phyloP scores from a whole-genome alignment of 2,329 filamentous ascomycete genomes.

The Arachnomyces sp. region DNA sequence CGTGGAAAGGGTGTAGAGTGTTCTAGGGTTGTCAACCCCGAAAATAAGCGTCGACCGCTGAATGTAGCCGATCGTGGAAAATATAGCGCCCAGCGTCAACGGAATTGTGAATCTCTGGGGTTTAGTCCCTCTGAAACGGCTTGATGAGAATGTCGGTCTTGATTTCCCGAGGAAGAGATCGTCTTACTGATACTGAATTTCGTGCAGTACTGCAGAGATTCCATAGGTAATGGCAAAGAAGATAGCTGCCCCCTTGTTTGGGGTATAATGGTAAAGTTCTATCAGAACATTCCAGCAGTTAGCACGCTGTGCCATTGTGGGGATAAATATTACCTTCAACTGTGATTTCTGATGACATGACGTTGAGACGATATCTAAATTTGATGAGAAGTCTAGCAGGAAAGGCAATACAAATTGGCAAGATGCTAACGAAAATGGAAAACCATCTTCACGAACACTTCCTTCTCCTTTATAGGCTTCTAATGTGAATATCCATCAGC shows the following conservation, averaged over 20 bases:
- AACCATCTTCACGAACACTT: no score
- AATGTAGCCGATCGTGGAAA: slow-evolving; percentile 7
- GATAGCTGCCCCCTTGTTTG: slow-evolving; percentile 2
- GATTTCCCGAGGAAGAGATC: not conserved
- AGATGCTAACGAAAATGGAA: no score
- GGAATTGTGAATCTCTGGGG: slow-evolving; percentile 9
- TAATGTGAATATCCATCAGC: no score
- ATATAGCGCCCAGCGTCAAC: slow-evolving; percentile 6
- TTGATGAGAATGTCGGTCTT: not conserved
- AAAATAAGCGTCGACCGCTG: slow-evolving; percentile 3
- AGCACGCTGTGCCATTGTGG: no score
- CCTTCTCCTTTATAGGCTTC: no score
- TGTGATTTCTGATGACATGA: no score
- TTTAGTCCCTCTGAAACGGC: not conserved
- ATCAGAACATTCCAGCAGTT: no score
- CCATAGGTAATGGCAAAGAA: slow-evolving; percentile 1
- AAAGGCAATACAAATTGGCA: no score
- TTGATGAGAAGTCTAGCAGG: no score
- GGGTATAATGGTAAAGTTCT: slow-evolving; percentile 3
- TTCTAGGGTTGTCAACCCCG: slow-evolving; percentile 1
- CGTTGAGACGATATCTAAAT: no score
- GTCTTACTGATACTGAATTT: slow-evolving; percentile 1
- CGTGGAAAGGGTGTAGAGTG: slow-evolving; percentile 1
- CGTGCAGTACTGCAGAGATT: not conserved
- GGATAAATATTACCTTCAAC: no score